Evolutionary conservation across 805 yeast genomes (phyloP).

Genomic region (Ogataea ganodermae): DNA sequence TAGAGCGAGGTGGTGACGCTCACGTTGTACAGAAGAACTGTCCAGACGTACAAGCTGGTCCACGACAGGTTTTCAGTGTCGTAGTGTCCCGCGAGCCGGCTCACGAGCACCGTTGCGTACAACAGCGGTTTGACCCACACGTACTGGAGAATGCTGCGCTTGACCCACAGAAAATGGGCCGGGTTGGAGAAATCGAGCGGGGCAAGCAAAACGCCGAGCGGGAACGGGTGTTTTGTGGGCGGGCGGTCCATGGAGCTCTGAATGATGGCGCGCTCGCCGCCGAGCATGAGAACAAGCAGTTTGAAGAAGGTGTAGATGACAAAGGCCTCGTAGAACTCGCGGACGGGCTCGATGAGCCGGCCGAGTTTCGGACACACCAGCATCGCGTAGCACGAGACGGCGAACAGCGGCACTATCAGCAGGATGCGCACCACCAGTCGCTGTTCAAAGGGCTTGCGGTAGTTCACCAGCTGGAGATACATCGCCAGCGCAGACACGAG

Average conservation of each 20-base stretch:
- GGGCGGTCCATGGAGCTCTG: conserved; percentile 58
- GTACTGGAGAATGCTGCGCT: conserved; percentile 87
- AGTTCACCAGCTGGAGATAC: conserved; percentile 60
- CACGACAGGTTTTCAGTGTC: conserved; percentile 51
- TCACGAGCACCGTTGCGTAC: conserved; percentile 53
- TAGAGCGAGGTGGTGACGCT: conserved; percentile 83
- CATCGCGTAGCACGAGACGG: conserved; percentile 65
- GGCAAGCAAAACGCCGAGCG: conserved; percentile 48
- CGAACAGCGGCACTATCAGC: conserved; percentile 78
- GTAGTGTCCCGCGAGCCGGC: conserved; percentile 51
- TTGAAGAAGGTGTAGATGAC: conserved; percentile 92
- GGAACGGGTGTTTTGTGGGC: conserved; percentile 69
- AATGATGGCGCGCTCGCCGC: conserved; percentile 89
- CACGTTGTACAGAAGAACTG: conserved; percentile 69
- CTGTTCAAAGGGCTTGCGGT: conserved; percentile 88
- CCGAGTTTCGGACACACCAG: conserved; percentile 48
- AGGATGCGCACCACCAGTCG: conserved; percentile 81
- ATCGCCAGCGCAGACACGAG: conserved; percentile 49
- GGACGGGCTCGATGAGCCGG: conserved; percentile 63
- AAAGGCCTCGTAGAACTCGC: conserved; percentile 94
- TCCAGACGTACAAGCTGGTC: conserved; percentile 59
- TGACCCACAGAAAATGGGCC: conserved; percentile 67
- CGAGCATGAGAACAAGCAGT: conserved; percentile 76
- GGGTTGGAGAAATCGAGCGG: conserved; percentile 88
- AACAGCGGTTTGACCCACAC: conserved; percentile 92